These are phyloP conservation scores for Aegilops tauschii DNA, from an alignment of 176 grass and related monocot genomes.

Conservation along the genomic window DNA sequence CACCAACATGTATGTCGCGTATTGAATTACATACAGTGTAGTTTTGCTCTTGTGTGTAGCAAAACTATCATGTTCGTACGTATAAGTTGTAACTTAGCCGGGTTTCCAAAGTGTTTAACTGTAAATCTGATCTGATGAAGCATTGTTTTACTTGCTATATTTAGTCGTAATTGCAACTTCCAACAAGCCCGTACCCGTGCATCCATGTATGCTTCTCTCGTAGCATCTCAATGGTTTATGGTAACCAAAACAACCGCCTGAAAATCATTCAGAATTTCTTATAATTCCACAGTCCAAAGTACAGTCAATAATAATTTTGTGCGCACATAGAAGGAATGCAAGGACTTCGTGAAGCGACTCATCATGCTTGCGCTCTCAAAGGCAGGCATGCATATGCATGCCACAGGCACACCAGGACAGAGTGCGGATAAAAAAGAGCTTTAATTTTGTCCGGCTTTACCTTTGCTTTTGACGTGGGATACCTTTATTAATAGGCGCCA, in stretches of 20 bases:
- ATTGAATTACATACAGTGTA: background rate
- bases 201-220: too few relatives aligned
- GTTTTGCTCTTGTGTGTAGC: background rate
- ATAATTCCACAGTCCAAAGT: background rate
- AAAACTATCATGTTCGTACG: background rate
- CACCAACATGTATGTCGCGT: background rate
- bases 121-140: too few relatives aligned
- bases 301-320: background rate
- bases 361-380: constrained; percentile 18
- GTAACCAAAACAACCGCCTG: too few relatives aligned
- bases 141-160: too few relatives aligned
- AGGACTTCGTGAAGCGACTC: background rate
- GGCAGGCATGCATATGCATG: background rate
- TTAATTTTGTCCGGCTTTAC: constrained; percentile 40
- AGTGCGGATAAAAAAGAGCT: constrained; percentile 29
- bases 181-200: too few relatives aligned
- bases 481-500: constrained; percentile 31
- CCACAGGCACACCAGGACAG: background rate
- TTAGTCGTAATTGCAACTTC: too few relatives aligned
- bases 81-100: background rate
- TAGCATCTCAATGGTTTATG: too few relatives aligned
- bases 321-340: background rate
- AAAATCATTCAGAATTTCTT: too few relatives aligned
- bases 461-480: constrained; percentile 36
- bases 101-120: background rate